Evolutionary conservation across 305 asterid species (phyloP).

Genomic region (Plantago lanceolata): DNA sequence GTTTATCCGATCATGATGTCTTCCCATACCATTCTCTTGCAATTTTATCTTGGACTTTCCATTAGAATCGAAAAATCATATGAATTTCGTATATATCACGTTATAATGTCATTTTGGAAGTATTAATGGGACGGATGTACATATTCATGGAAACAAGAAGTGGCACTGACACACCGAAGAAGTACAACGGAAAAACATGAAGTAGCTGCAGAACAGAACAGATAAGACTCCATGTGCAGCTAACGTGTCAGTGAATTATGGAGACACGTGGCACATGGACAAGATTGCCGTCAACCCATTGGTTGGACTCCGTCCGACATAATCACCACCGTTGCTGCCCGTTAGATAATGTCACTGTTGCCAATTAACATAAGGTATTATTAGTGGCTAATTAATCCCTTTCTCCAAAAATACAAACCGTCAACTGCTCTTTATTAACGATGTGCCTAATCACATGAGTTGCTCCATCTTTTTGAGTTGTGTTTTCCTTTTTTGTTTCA

Average conservation of each 20-base stretch:
- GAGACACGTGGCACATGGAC: constrained; percentile 28
- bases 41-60: too few species aligned
- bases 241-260: constrained; percentile 4
- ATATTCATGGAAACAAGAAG: too few species aligned
- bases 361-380: not conserved
- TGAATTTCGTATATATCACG: too few species aligned
- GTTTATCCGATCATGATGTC: too few species aligned
- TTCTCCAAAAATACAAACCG: too few species aligned
- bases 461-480: constrained; percentile 1
- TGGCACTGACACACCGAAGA: too few species aligned
- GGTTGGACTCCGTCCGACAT: not conserved
- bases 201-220: not conserved
- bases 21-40: too few species aligned
- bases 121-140: too few species aligned
- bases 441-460: too few species aligned
- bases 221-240: constrained; percentile 24
- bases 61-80: too few species aligned
- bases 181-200: not conserved
- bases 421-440: too few species aligned
- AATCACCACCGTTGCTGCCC: not conserved
- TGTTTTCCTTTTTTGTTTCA: not conserved
- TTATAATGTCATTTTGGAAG: too few species aligned
- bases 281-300: constrained; percentile 20
- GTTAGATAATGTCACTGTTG: not conserved
- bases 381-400: not conserved